phyloP scores from a whole-genome alignment of 768 basidiomycete species.

The Pleurotus tuoliensis region DNA sequence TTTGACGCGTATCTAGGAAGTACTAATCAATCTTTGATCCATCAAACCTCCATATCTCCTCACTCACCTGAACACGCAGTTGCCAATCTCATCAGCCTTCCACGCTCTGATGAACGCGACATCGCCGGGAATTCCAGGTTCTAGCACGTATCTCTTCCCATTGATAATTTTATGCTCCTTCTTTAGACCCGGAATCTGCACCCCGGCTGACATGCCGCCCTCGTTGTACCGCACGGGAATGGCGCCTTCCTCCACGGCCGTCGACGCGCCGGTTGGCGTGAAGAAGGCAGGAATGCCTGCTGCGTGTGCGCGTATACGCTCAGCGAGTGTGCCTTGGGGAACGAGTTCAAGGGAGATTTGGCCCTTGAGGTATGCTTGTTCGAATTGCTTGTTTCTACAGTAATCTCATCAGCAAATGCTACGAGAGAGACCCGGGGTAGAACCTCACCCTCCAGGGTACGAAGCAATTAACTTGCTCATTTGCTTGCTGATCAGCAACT shows the following conservation, averaged over 20 bases:
- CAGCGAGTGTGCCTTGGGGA: slow-evolving; percentile 88
- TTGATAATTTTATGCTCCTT: slow-evolving; percentile 77
- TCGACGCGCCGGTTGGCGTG: slow-evolving; percentile 86
- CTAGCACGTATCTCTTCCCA: slow-evolving; percentile 79
- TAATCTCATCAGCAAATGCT: not conserved
- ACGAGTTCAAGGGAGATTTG: slow-evolving; percentile 83
- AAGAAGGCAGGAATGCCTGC: slow-evolving; percentile 93
- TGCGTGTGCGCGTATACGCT: slow-evolving; percentile 84
- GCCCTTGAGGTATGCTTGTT: slow-evolving; percentile 75
- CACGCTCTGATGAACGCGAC: slow-evolving; percentile 86
- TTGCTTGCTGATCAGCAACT: slow-evolving; percentile 69
- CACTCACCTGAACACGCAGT: slow-evolving; percentile 81
- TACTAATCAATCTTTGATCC: not conserved
- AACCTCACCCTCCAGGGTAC: slow-evolving; percentile 81
- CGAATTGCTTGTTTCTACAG: slow-evolving; percentile 80
- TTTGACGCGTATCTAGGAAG: slow-evolving; percentile 71
- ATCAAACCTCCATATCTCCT: not conserved
- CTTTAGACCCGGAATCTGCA: slow-evolving; percentile 67
- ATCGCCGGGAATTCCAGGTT: slow-evolving; percentile 75
- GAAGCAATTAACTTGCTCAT: slow-evolving; percentile 83
- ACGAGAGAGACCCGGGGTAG: not conserved
- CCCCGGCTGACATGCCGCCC: slow-evolving; percentile 66
- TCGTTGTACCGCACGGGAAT: slow-evolving; percentile 79
- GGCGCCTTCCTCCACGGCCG: slow-evolving; percentile 74
- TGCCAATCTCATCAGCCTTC: slow-evolving; percentile 91